These are phyloP conservation scores for Podaxis carcinomalis DNA, from an alignment of 768 basidiomycete species.

Conservation along the genomic window DNA sequence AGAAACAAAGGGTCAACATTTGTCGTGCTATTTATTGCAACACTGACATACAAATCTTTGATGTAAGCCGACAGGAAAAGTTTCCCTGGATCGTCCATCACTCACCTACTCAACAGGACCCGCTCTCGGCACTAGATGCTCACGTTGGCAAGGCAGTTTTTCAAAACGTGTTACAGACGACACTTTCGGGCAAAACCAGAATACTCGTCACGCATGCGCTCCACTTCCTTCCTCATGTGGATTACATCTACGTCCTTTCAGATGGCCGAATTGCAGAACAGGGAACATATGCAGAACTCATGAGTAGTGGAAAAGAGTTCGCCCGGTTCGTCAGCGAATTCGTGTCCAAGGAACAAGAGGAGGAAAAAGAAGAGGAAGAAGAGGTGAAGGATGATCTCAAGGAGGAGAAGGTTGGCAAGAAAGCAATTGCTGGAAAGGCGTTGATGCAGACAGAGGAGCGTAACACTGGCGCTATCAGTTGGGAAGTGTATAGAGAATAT, in stretches of 20 bases:
- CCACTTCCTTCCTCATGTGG: constrained; percentile 84
- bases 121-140: constrained; percentile 87
- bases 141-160: constrained; percentile 89
- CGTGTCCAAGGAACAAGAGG: constrained; percentile 59
- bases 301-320: constrained; percentile 62
- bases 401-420: constrained; percentile 31
- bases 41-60: constrained; percentile 84
- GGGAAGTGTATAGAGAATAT: constrained; percentile 56
- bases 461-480: constrained; percentile 66
- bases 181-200: constrained; percentile 65
- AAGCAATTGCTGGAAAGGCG: constrained; percentile 37
- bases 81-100: neutral
- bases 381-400: constrained; percentile 22
- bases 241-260: constrained; percentile 77
- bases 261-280: constrained; percentile 77
- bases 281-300: constrained; percentile 75
- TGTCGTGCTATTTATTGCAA: constrained; percentile 85
- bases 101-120: constrained; percentile 44
- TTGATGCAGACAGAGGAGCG: constrained; percentile 87
- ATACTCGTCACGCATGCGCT: constrained; percentile 90
- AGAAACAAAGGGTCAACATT: constrained; percentile 77
- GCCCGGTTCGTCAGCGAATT: constrained; percentile 73
- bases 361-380: constrained; percentile 40
- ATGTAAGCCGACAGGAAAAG: constrained; percentile 34
- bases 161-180: constrained; percentile 72